Evolutionary conservation across 306 rosid species (phyloP).

Genomic region (Inga oerstediana): DNA sequence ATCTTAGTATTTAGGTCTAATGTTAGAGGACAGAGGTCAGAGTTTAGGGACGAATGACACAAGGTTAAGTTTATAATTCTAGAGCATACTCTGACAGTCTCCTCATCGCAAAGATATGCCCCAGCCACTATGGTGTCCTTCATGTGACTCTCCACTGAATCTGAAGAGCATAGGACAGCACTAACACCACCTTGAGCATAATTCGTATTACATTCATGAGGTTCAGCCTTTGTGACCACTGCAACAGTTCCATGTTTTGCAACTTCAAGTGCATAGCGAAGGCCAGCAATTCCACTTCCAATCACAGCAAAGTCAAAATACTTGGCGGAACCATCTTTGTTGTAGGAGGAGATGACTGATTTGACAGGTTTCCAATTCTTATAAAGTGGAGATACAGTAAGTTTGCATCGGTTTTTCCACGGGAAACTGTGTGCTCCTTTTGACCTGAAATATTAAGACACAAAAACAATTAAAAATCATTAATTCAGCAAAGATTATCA

Average conservation of each 20-base stretch:
- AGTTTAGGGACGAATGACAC: conserved; percentile 17
- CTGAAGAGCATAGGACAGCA: conserved; percentile 86
- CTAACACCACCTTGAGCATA: conserved; percentile 99
- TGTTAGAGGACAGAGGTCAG: conserved; percentile 11
- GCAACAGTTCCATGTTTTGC: conserved; percentile 92
- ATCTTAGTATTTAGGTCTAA: background rate
- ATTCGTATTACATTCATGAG: conserved; percentile 97
- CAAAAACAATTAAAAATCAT: background rate
- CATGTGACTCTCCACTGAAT: conserved; percentile 95
- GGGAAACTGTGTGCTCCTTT: conserved; percentile 53
- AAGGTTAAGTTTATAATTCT: conserved; percentile 7
- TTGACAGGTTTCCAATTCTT: conserved; percentile 47
- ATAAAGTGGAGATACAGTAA: conserved; percentile 38
- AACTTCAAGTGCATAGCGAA: conserved; percentile 92
- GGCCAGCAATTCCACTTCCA: conserved; percentile 98
- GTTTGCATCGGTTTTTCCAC: conserved; percentile 43
- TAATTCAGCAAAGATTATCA: conserved; percentile 5
- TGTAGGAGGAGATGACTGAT: conserved; percentile 52
- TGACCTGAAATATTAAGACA: conserved; percentile 56
- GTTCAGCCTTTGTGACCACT: conserved; percentile 91
- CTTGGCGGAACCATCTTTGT: conserved; percentile 59
- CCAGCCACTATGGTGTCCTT: conserved; percentile 95
- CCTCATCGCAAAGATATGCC: conserved; percentile 93
- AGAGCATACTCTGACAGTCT: conserved; percentile 81
- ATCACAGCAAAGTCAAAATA: conserved; percentile 79